Evolutionary conservation across 768 basidiomycete species (phyloP).

Genomic region (Polyporus arcularius): DNA sequence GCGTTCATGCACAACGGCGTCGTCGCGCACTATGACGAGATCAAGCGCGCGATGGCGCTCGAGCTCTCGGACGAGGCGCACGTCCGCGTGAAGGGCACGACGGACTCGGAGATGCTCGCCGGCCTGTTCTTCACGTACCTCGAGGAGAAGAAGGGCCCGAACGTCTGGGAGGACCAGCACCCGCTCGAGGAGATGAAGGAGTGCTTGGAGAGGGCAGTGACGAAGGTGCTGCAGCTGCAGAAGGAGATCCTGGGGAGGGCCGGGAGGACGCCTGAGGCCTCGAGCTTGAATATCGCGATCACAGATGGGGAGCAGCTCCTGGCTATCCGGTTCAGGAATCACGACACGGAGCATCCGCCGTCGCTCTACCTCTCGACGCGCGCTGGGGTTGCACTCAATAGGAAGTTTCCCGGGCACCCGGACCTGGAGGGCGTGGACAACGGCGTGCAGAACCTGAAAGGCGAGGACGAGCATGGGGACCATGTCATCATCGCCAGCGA

Average conservation of each 20-base stretch:
- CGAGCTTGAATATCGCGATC: slow-evolving; percentile 32
- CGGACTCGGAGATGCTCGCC: slow-evolving; percentile 32
- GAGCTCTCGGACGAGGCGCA: slow-evolving; percentile 23
- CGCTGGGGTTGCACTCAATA: slow-evolving; percentile 34
- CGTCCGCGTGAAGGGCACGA: slow-evolving; percentile 30
- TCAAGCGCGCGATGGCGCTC: slow-evolving; percentile 18
- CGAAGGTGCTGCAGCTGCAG: slow-evolving; percentile 28
- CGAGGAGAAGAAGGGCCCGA: slow-evolving; percentile 18
- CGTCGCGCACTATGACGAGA: slow-evolving; percentile 26
- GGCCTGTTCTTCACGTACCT: slow-evolving; percentile 35
- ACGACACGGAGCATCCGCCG: slow-evolving; percentile 32
- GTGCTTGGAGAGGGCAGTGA: slow-evolving; percentile 28
- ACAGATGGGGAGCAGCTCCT: slow-evolving; percentile 35
- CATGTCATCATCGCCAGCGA: slow-evolving; percentile 38
- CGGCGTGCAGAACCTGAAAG: slow-evolving; percentile 20
- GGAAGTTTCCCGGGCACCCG: slow-evolving; percentile 37
- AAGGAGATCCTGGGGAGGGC: slow-evolving; percentile 15
- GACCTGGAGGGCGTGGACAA: slow-evolving; percentile 25
- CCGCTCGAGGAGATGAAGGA: slow-evolving; percentile 26
- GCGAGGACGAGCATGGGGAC: slow-evolving; percentile 31
- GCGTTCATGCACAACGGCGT: slow-evolving; percentile 35
- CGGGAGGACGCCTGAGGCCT: slow-evolving; percentile 23
- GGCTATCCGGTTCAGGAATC: slow-evolving; percentile 34
- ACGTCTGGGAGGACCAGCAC: slow-evolving; percentile 27
- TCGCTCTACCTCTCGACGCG: slow-evolving; percentile 35